phyloP scores from a whole-genome alignment of 2,329 filamentous ascomycete species.

The Pezicula carpinea region DNA sequence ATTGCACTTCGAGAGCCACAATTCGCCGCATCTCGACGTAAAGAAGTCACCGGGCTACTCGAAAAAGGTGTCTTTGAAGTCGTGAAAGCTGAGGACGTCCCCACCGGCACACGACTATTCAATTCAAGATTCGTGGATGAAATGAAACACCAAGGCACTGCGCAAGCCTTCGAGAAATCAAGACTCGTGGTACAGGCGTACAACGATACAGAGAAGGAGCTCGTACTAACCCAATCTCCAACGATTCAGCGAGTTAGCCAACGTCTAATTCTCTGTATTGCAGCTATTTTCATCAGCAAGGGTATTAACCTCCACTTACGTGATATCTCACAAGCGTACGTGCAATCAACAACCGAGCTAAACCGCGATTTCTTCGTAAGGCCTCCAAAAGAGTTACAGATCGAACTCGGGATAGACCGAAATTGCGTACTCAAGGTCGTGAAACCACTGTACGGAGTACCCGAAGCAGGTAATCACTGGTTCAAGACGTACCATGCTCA shows the following conservation, averaged over 20 bases:
- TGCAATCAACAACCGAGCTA: constrained; percentile 7
- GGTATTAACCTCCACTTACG: constrained; percentile 1
- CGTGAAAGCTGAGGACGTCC: background rate
- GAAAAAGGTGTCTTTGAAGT: background rate
- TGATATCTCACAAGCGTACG: constrained; percentile 10
- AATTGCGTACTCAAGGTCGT: constrained; percentile 1
- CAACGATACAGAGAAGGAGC: constrained; percentile 6
- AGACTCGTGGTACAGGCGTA: constrained; percentile 11
- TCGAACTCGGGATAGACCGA: background rate
- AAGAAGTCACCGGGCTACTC: background rate
- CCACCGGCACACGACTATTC: constrained; percentile 1
- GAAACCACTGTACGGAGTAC: constrained; percentile 10
- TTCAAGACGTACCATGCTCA: constrained; percentile 9
- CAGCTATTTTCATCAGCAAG: background rate
- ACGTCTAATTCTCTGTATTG: constrained; percentile 7
- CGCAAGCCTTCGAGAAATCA: constrained; percentile 10
- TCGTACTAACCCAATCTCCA: constrained; percentile 9
- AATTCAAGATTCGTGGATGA: constrained; percentile 11
- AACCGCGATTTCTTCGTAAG: constrained; percentile 8
- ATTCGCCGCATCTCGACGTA: background rate
- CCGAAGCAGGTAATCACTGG: constrained; percentile 9
- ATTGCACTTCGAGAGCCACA: background rate
- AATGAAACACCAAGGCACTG: constrained; percentile 7
- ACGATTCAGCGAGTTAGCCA: constrained; percentile 10
- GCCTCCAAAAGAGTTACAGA: background rate